Evolutionary conservation across 1,284 basidiomycete species (phyloP), one percentile per base, ranked within the genome.

Genomic region (Ustilago vetiveriae): DNA sequence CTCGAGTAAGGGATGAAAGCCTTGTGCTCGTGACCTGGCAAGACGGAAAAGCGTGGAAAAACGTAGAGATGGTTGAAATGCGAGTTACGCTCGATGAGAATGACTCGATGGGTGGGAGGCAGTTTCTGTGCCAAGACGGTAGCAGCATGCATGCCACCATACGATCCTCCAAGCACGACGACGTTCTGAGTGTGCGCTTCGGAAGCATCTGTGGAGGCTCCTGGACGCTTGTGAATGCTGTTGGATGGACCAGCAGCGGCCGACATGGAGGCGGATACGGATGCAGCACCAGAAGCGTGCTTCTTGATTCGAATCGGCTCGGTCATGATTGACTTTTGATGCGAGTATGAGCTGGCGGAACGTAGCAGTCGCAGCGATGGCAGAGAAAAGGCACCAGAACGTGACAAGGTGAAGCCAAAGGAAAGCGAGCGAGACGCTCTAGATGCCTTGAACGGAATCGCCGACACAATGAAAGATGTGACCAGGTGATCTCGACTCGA

Each of bases 21-120:
- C 84, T 90, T 90, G 83, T 90, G 87, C 81, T 89, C 89, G 74
- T 90, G 88, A 27, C 86, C 86, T 6, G 88, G 85, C 8, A 90
- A 84, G 13, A 89, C 86, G 9, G 87, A 85, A 67, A 87, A 87
- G 42, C 89, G 85, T 3, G 89, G 88, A 44, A 89, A 84, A 46
- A 87, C 86, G 79, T 89, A 83, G 26, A 80, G 76, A 52, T 80
- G 80, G 51, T 82, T 82, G 62, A 85, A 85, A 56, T 85, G 84
- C n/a, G 83, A 83, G 57, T 85, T 85, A 56, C 83, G 82, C 68
- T 85, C 84, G 47, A 85, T 69, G 24, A 85, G 81, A 17, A 85
- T 76, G 48, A 83, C 82, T 29, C 83, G 77, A 62, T 85, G 84
- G 0, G 81, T 82, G 21, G 82, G 71, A 30, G 81, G 80, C 6